Percentiles rank a stretch among this genome's conserved stretches.
phyloP scores from a whole-genome alignment of 1,284 basidiomycete species.

The Puccinia novopanici region DNA sequence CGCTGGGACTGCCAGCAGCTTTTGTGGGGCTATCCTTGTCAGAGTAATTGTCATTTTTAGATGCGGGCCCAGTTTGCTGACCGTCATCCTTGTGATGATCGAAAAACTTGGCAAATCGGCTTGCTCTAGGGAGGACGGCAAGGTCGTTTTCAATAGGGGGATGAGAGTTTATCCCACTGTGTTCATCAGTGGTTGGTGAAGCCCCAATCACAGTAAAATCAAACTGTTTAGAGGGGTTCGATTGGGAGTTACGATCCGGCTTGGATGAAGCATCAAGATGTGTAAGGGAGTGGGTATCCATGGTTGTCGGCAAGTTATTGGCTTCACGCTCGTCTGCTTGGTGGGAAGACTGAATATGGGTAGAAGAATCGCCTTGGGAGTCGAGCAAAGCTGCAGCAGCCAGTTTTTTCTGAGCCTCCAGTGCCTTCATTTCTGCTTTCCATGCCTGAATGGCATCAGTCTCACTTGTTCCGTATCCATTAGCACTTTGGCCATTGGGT shows the following conservation, averaged over 20 bases:
- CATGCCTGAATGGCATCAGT: constrained; percentile 50
- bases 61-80: background rate
- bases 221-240: constrained; percentile 19
- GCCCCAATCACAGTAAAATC: constrained; percentile 2
- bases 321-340: constrained; percentile 1
- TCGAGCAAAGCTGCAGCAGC: constrained; percentile 21
- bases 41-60: constrained; percentile 1
- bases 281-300: background rate
- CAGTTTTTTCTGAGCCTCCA: constrained; percentile 47
- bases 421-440: constrained; percentile 51
- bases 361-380: constrained; percentile 7
- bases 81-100: constrained; percentile 44
- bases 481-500: constrained; percentile 5
- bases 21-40: constrained; percentile 18
- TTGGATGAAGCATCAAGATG: background rate
- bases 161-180: background rate
- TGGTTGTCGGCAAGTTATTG: background rate
- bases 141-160: constrained; percentile 19
- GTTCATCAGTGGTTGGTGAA: background rate
- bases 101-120: constrained; percentile 51
- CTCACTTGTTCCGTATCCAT: constrained; percentile 28
- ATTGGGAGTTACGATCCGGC: background rate
- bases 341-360: background rate
- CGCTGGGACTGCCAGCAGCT: constrained; percentile 30
- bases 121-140: constrained; percentile 21